Percentiles rank a stretch among this genome's conserved stretches.
These are phyloP conservation scores for Ramularia endophylla DNA, from an alignment of 2,329 filamentous ascomycete genomes.

Conservation along the genomic window DNA sequence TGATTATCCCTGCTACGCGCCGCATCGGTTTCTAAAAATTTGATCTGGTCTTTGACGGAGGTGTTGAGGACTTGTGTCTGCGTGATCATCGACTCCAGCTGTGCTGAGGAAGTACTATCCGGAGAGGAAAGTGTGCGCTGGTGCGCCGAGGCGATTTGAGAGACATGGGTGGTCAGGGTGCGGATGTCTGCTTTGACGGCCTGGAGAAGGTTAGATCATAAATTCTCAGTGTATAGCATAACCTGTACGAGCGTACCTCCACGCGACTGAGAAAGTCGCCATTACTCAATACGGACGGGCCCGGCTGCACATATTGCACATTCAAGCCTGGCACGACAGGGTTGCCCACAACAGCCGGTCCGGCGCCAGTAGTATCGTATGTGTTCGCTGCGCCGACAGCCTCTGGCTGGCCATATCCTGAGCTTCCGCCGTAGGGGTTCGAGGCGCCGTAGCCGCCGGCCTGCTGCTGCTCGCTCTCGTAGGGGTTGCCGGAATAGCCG, in stretches of 20 bases:
- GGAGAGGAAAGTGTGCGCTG: slow-evolving; percentile 64
- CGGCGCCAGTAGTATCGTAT: slow-evolving; percentile 7
- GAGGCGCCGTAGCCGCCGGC: slow-evolving; percentile 37
- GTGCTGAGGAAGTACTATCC: slow-evolving; percentile 47
- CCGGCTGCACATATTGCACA: slow-evolving; percentile 38
- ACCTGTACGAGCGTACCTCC: slow-evolving; percentile 28
- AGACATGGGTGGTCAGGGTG: slow-evolving; percentile 59
- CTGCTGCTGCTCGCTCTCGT: slow-evolving; percentile 58
- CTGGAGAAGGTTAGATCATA: slow-evolving; percentile 53
- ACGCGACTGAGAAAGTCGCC: slow-evolving; percentile 65
- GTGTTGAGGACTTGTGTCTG: slow-evolving; percentile 68
- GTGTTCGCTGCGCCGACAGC: background rate
- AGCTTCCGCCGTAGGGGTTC: slow-evolving; percentile 30
- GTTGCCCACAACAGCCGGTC: slow-evolving; percentile 23
- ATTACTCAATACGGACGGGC: slow-evolving; percentile 49
- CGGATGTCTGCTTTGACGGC: slow-evolving; percentile 63
- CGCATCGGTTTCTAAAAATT: slow-evolving; percentile 65
- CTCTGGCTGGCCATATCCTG: no score
- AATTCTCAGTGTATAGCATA: slow-evolving; percentile 6
- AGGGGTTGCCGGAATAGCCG: slow-evolving; percentile 55
- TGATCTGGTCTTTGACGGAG: slow-evolving; percentile 74
- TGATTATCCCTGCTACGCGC: slow-evolving; percentile 57
- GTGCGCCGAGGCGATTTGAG: slow-evolving; percentile 62
- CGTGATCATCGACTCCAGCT: slow-evolving; percentile 62
- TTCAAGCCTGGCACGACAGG: slow-evolving; percentile 50